Evolutionary conservation across 2,329 filamentous ascomycete genomes (phyloP).

Genomic region (Hymenoscyphus scutula): DNA sequence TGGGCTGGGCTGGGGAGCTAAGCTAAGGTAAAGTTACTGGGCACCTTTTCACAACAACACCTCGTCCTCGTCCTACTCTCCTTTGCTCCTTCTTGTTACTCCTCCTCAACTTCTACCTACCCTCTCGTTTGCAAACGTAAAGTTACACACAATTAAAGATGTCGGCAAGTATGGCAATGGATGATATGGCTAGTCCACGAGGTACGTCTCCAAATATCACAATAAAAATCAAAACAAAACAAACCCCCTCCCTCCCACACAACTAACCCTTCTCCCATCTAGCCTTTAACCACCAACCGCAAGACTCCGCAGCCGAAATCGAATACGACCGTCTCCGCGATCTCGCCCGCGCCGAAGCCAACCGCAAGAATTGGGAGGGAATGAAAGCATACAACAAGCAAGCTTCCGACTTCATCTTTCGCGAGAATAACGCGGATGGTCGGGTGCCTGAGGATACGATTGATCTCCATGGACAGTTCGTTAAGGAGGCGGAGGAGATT

Average conservation of each 20-base stretch:
- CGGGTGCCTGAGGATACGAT: slow-evolving; percentile 79
- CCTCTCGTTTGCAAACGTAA: no score
- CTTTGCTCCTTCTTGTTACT: neutral
- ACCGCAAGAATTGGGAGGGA: slow-evolving; percentile 76
- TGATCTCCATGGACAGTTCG: slow-evolving; percentile 91
- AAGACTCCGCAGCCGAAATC: slow-evolving; percentile 68
- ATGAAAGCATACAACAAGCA: slow-evolving; percentile 90
- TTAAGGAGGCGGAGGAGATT: slow-evolving; percentile 91
- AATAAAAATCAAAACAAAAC: no score
- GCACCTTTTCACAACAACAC: neutral
- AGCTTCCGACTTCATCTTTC: slow-evolving; percentile 91
- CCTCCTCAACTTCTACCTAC: neutral
- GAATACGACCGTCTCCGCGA: slow-evolving; percentile 92
- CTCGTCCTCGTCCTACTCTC: neutral
- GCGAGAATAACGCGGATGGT: slow-evolving; percentile 82
- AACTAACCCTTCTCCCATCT: slow-evolving; percentile 13
- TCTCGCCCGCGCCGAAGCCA: slow-evolving; percentile 78
- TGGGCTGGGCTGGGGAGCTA: no score
- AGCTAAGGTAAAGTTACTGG: neutral
- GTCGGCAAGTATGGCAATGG: no score
- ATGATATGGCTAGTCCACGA: no score
- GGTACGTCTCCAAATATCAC: no score
- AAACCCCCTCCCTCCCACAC: no score
- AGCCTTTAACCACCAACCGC: slow-evolving; percentile 76
- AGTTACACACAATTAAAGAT: no score